phyloP scores from a whole-genome alignment of 352 stramenopile genomes.

The Blastocystis sp. region DNA sequence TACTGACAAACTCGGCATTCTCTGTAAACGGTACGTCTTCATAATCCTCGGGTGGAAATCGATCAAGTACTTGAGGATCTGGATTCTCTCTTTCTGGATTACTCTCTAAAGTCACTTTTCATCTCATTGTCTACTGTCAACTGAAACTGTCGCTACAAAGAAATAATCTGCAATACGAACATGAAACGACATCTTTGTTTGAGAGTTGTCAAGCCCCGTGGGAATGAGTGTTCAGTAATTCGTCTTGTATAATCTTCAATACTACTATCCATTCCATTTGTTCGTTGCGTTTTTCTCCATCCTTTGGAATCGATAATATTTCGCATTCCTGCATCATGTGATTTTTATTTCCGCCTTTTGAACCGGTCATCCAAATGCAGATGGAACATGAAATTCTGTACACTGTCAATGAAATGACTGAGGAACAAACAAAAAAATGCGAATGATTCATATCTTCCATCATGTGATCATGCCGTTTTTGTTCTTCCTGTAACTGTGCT shows the following conservation, averaged over 20 bases:
- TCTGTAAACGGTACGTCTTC: constrained; percentile 59
- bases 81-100: constrained; percentile 43
- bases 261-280: too few species aligned
- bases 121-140: constrained; percentile 12
- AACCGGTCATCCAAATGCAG: too few species aligned
- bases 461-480: not conserved
- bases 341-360: too few species aligned
- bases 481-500: not conserved
- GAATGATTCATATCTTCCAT: not conserved
- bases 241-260: too few species aligned
- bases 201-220: too few species aligned
- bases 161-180: constrained; percentile 52
- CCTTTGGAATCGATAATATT: too few species aligned
- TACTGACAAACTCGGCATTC: constrained; percentile 53
- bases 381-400: too few species aligned
- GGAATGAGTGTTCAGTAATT: too few species aligned
- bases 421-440: too few species aligned
- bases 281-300: too few species aligned
- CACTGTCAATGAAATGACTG: too few species aligned
- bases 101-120: not conserved
- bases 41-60: constrained; percentile 23
- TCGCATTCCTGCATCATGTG: too few species aligned
- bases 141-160: constrained; percentile 21
- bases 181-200: not conserved
- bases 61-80: constrained; percentile 23